phyloP scores from a whole-genome alignment of 2,329 filamentous ascomycete species.

The Remersonia thermophila region DNA sequence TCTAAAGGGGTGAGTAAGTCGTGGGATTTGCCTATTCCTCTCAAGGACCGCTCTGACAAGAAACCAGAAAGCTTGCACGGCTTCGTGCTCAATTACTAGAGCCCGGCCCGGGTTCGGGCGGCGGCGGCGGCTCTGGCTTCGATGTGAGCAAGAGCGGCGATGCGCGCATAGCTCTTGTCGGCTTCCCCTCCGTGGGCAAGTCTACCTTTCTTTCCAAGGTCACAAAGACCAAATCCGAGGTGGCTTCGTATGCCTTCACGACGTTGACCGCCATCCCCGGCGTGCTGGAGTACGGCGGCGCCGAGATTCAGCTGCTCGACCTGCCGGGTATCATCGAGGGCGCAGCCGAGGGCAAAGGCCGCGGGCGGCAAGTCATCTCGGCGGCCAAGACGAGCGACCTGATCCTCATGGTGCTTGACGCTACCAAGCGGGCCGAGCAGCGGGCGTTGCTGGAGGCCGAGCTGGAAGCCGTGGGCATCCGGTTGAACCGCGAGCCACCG shows the following conservation, averaged over 20 bases:
- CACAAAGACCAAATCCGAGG: slow-evolving; percentile 93
- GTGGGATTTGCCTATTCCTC: neutral
- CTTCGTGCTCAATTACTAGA: slow-evolving; percentile 90
- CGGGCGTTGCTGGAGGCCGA: slow-evolving; percentile 80
- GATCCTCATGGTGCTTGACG: slow-evolving; percentile 93
- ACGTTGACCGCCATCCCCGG: slow-evolving; percentile 95
- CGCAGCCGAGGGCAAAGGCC: slow-evolving; percentile 85
- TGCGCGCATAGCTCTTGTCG: slow-evolving; percentile 90
- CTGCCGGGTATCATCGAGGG: slow-evolving; percentile 97
- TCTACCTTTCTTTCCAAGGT: slow-evolving; percentile 98
- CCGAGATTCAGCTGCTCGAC: slow-evolving; percentile 96
- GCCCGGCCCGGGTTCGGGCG: slow-evolving; percentile 66
- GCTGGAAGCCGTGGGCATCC: slow-evolving; percentile 86
- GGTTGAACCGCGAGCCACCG: slow-evolving; percentile 84
- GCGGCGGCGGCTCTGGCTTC: slow-evolving; percentile 72
- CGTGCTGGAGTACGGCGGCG: slow-evolving; percentile 92
- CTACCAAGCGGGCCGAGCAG: slow-evolving; percentile 93
- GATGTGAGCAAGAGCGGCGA: slow-evolving; percentile 94
- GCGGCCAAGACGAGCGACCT: slow-evolving; percentile 97
- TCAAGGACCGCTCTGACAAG: neutral
- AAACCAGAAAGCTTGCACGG: slow-evolving; percentile 76
- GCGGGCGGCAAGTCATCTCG: slow-evolving; percentile 91
- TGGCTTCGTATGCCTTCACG: slow-evolving; percentile 93
- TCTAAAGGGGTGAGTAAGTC: slow-evolving; percentile 70
- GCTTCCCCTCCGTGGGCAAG: slow-evolving; percentile 98